phyloP scores from a whole-genome alignment of 176 grass and related monocot genomes.

The Rhynchospora pubera region DNA sequence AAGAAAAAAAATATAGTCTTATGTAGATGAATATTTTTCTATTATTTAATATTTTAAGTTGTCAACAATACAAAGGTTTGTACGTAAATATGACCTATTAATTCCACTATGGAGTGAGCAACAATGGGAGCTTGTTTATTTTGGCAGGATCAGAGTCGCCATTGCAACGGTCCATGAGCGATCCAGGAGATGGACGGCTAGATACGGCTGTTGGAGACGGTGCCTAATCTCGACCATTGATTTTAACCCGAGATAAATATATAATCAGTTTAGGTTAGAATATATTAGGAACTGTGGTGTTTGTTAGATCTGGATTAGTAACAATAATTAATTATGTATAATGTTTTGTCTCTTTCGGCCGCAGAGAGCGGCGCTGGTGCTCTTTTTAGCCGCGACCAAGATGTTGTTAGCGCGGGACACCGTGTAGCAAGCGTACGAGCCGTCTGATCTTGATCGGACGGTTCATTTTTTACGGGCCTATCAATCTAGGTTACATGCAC shows the following conservation, averaged over 20 bases:
- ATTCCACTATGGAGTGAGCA: neutral
- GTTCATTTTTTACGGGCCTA: too few relatives aligned
- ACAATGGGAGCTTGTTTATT: neutral
- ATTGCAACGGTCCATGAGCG: constrained; percentile 44
- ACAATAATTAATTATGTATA: constrained; percentile 2
- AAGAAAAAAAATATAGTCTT: neutral
- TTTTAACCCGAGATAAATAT: neutral
- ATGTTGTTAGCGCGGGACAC: neutral
- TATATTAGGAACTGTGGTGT: neutral
- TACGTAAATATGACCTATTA: neutral
- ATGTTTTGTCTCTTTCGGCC: constrained; percentile 18
- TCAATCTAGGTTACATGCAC: too few relatives aligned
- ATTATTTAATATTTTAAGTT: neutral
- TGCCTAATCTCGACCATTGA: neutral
- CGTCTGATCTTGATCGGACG: too few relatives aligned
- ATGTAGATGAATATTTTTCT: neutral
- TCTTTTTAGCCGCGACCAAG: constrained; percentile 5
- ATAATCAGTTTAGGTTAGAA: neutral
- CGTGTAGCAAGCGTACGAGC: too few relatives aligned
- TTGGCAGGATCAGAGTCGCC: constrained; percentile 53
- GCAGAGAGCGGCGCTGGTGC: neutral
- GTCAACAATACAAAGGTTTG: neutral
- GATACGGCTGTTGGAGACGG: constrained; percentile 9
- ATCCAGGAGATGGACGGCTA: constrained; percentile 26
- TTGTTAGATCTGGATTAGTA: constrained; percentile 9